Base-by-base conservation (phyloP, 169 alveolate genomes). In the Amoebophrya sp. region DNA sequence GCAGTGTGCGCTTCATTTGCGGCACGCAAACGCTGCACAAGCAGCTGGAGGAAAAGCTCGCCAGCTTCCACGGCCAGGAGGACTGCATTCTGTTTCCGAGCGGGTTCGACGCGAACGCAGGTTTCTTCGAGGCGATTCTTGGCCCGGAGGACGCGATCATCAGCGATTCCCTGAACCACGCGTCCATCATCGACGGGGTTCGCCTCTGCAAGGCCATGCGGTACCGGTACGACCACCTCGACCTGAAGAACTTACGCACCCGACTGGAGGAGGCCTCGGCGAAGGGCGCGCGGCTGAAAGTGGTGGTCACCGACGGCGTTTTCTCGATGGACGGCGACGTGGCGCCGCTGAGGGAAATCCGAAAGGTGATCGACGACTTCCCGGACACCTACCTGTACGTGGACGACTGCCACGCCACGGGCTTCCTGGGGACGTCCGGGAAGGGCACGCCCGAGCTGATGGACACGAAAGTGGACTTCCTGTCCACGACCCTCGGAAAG, bases 241-340 rank as follows among this genome's bases (percentile, higher is more conserved):
- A 93, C 48, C 89, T 93, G 95, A 90, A 29, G 0, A 93, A 93
- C n/a, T 90, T 94, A 29, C 95, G 92, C 87, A 88, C 92, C 41
- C 18, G 88, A 26, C 48, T 94, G 13, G 42, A 89, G 40, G 89
- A 93, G 16, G 40, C 94, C 39, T 4, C 48, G 48, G 34, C 78
- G 34, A 90, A 78, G 38, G 88, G n/a, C 23, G 70, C 89, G 26
- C 26, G 94, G 20, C 41, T 92, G 69, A 90, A 90, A 89, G 41
- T 94, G 88, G 92, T 94, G 23, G 95, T 93, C 18, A 93, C 95
- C 34, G 96, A 94, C 67, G 95, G 95, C 31, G 95, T 94, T 87
- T 94, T 93, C 93, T 92, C 95, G 1, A 94, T 94, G 96, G 95
- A 93, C 90, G 96, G 96, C 40, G 95, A 94, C 43, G 93, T 94